phyloP scores from a whole-genome alignment of 78 protist species.

The Thecamonas trahens region DNA sequence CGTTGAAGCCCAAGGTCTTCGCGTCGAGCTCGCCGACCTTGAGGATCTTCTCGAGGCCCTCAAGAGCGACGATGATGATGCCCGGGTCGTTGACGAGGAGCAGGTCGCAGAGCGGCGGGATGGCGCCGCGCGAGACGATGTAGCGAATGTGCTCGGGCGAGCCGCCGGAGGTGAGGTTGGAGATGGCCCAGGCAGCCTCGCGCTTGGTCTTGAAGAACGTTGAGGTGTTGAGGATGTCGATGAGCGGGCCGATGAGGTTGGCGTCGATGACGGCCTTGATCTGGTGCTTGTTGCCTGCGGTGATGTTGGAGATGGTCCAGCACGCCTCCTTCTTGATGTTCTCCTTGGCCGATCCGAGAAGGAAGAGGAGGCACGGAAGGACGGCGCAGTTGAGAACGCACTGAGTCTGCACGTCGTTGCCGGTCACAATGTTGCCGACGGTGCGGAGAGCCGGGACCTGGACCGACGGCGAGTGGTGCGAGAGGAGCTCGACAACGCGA shows the following conservation, averaged over 20 bases:
- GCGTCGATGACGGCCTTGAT: constrained; percentile 83
- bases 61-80: constrained; percentile 80
- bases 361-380: constrained; percentile 44
- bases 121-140: constrained; percentile 28
- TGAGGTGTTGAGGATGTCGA: constrained; percentile 34
- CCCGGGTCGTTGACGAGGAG: constrained; percentile 60
- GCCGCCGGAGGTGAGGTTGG: constrained; percentile 91
- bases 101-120: constrained; percentile 79
- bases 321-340: constrained; percentile 91
- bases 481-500: constrained; percentile 45
- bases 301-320: constrained; percentile 96
- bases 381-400: constrained; percentile 56
- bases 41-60: constrained; percentile 83
- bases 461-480: constrained; percentile 25
- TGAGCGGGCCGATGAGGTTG: constrained; percentile 65
- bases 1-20: neutral
- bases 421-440: constrained; percentile 96
- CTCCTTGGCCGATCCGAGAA: constrained; percentile 18
- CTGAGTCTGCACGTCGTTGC: constrained; percentile 94
- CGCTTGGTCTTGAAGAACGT: constrained; percentile 76
- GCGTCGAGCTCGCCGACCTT: constrained; percentile 44
- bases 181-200: constrained; percentile 97
- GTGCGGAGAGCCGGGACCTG: constrained; percentile 93
- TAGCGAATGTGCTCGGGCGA: constrained; percentile 63
- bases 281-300: constrained; percentile 91